phyloP scores from a whole-genome alignment of 352 stramenopile species.

The Phytophthora uliginosa region DNA sequence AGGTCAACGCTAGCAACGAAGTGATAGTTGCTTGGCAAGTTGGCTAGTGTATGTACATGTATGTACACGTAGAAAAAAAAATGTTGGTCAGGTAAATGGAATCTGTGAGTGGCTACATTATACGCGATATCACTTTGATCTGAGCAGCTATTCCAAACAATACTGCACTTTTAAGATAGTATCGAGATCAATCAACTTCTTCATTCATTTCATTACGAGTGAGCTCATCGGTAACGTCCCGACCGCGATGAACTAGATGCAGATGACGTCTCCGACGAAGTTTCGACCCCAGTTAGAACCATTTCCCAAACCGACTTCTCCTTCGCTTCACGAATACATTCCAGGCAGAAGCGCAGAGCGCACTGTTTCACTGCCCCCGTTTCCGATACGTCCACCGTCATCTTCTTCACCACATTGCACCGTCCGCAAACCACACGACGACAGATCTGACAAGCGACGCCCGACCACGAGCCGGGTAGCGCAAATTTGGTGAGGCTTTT shows the following conservation, averaged over 20 bases:
- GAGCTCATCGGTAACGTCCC: not conserved
- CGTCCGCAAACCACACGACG: conserved; percentile 46
- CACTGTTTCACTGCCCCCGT: conserved; percentile 38
- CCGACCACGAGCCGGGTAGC: not conserved
- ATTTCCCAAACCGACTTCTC: conserved; percentile 55
- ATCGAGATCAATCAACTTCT: too few relatives aligned
- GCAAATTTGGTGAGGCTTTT: conserved; percentile 14
- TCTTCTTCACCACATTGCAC: conserved; percentile 59
- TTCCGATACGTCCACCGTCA: conserved; percentile 53
- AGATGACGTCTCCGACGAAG: conserved; percentile 12
- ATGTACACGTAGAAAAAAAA: not conserved
- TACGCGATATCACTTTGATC: too few relatives aligned
- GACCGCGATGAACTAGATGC: conserved; percentile 15
- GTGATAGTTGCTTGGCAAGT: not conserved
- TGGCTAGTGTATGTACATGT: not conserved
- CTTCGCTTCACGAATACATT: conserved; percentile 58
- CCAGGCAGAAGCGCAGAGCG: conserved; percentile 53
- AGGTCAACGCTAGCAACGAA: not conserved
- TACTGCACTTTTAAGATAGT: not conserved
- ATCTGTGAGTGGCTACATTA: too few relatives aligned
- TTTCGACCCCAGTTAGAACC: conserved; percentile 28
- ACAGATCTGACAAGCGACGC: conserved; percentile 52
- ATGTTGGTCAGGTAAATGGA: not conserved
- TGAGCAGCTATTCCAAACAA: not conserved
- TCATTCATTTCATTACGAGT: too few relatives aligned